Evolutionary conservation across 2,329 filamentous ascomycete species (phyloP).

Genomic region (Cryphonectria carpinicola): DNA sequence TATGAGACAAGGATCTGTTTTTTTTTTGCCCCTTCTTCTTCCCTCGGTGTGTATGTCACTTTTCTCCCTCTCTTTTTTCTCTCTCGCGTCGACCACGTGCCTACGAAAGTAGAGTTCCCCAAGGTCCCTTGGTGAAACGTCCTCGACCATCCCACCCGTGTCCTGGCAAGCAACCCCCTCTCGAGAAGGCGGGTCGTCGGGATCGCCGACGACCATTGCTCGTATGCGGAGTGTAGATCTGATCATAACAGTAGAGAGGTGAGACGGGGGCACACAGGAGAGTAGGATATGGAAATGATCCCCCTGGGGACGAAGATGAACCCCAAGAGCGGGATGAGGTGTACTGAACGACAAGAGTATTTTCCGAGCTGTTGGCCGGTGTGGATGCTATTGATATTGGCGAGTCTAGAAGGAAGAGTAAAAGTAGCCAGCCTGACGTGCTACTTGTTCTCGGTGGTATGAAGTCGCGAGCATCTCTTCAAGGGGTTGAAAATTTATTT

Average conservation of each 20-base stretch:
- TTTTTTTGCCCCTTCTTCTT: background rate
- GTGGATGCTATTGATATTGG: background rate
- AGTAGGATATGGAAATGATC: background rate
- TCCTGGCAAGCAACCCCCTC: background rate
- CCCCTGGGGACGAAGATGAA: background rate
- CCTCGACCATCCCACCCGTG: background rate
- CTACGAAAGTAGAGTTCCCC: background rate
- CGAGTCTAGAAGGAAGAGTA: background rate
- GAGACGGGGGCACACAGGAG: background rate
- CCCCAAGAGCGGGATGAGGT: background rate
- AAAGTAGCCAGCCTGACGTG: background rate
- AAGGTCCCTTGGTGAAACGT: background rate
- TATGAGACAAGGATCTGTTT: slow-evolving; percentile 7
- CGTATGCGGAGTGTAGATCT: background rate
- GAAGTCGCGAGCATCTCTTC: background rate
- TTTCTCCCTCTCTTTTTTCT: background rate
- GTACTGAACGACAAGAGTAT: background rate
- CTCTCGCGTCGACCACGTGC: background rate
- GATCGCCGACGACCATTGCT: slow-evolving; percentile 8
- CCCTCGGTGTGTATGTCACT: background rate
- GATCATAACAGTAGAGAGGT: background rate
- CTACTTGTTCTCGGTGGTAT: background rate
- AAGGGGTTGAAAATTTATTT: background rate
- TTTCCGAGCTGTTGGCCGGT: background rate
- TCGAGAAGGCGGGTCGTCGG: slow-evolving; percentile 7